Conservation (phyloP, 441 rosid species). For the Geranium incanum region DNA sequence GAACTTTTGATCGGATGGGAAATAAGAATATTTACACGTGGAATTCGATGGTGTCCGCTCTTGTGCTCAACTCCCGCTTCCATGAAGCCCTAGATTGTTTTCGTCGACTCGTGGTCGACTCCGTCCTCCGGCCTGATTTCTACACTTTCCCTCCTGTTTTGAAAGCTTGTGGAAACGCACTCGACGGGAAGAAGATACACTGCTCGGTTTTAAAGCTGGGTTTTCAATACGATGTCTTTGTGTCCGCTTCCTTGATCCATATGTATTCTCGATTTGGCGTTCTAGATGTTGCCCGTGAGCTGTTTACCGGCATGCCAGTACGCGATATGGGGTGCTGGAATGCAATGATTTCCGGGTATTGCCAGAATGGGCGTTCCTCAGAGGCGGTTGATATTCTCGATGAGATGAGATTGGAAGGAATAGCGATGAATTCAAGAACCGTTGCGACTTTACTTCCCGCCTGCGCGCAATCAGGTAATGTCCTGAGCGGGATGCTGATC, state of each 20-base stretch:
- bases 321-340: slow-evolving; percentile 71
- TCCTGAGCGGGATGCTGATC: slow-evolving; percentile 37
- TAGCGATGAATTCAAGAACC: slow-evolving; percentile 53
- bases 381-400: slow-evolving; percentile 43
- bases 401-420: slow-evolving; percentile 46
- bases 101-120: slow-evolving; percentile 34
- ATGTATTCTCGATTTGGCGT: slow-evolving; percentile 48
- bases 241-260: slow-evolving; percentile 60
- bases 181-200: slow-evolving; percentile 53
- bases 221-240: slow-evolving; percentile 58
- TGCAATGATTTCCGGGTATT: slow-evolving; percentile 75
- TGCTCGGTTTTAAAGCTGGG: slow-evolving; percentile 61
- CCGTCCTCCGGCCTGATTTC: slow-evolving; percentile 64
- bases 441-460: slow-evolving; percentile 55
- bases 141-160: slow-evolving; percentile 70
- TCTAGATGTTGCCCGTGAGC: slow-evolving; percentile 35
- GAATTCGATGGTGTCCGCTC: slow-evolving; percentile 67
- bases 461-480: slow-evolving; percentile 48
- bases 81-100: slow-evolving; percentile 48
- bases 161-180: slow-evolving; percentile 51
- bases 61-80: slow-evolving; percentile 36
- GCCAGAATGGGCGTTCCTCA: slow-evolving; percentile 49
- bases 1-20: slow-evolving; percentile 38
- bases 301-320: slow-evolving; percentile 57
- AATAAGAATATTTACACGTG: slow-evolving; percentile 54